A percentile compares a stretch with the other conserved stretches of the same genome.
Evolutionary conservation across 176 grass and related monocot genomes (phyloP).

Genomic region (Carex pumila): DNA sequence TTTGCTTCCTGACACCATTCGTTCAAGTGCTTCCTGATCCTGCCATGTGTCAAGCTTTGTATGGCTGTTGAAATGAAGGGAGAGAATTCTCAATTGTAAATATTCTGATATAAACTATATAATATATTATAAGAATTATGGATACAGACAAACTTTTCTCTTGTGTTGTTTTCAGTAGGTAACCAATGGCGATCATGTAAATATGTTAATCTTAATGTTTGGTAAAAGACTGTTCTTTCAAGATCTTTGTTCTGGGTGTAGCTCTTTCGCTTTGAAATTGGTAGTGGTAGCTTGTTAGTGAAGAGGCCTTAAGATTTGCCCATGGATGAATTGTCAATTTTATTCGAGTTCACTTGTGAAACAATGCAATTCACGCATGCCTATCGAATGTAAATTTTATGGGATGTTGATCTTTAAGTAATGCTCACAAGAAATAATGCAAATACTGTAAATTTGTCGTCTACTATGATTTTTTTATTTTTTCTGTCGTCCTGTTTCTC

Average conservation of each 20-base stretch:
- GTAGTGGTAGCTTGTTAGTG: neutral
- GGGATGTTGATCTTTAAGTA: neutral
- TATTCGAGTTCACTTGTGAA: neutral
- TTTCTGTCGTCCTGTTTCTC: neutral
- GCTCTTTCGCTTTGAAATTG: neutral
- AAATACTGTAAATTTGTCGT: neutral
- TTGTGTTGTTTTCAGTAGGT: conserved; percentile 1
- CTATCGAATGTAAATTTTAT: no score
- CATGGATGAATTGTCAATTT: neutral
- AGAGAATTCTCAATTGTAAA: conserved; percentile 65
- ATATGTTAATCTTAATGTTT: conserved; percentile 1
- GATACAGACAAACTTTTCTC: neutral
- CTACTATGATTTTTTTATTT: neutral
- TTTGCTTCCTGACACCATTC: conserved; percentile 63
- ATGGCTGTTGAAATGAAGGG: conserved; percentile 92
- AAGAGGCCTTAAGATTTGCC: neutral
- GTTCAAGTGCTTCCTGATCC: conserved; percentile 93
- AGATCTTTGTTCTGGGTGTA: neutral
- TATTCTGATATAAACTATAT: conserved; percentile 43
- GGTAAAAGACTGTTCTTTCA: neutral
- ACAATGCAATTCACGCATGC: no score
- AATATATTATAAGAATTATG: conserved; percentile 25
- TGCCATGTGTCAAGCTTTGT: conserved; percentile 24
- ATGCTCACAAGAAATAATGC: neutral
- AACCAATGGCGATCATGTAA: neutral